A percentile compares a stretch with the other conserved stretches of the same genome.
phyloP scores from a whole-genome alignment of 148 eudicot species.

The Hydrangea macrophylla region DNA sequence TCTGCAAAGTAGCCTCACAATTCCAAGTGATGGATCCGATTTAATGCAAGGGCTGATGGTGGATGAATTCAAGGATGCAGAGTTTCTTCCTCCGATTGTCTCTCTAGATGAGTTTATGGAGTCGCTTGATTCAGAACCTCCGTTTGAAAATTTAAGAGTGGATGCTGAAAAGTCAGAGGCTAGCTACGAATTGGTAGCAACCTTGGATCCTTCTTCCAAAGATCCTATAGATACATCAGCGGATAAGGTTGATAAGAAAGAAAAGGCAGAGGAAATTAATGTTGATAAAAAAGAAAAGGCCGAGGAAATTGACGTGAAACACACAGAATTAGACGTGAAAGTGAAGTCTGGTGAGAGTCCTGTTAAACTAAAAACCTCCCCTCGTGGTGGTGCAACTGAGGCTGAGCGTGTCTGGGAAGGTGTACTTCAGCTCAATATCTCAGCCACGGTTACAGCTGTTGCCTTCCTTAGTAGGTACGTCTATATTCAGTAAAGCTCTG shows the following conservation, averaged over 20 bases:
- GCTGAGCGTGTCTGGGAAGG: slow-evolving; percentile 76
- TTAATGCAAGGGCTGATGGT: slow-evolving; percentile 85
- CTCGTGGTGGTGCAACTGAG: slow-evolving; percentile 23
- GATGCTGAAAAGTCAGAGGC: slow-evolving; percentile 37
- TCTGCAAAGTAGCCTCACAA: slow-evolving; percentile 50
- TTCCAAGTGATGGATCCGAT: slow-evolving; percentile 82
- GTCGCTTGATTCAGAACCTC: slow-evolving; percentile 89
- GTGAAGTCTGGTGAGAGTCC: slow-evolving; percentile 27
- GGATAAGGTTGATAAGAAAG: slow-evolving; percentile 28
- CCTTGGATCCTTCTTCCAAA: slow-evolving; percentile 33
- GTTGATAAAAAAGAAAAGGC: slow-evolving; percentile 16
- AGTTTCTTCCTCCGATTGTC: slow-evolving; percentile 80
- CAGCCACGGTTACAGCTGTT: slow-evolving; percentile 52
- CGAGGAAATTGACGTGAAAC: slow-evolving; percentile 23
- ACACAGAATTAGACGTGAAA: slow-evolving; percentile 22
- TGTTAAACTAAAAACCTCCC: slow-evolving; percentile 21
- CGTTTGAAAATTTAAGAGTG: slow-evolving; percentile 62
- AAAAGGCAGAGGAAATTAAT: no score
- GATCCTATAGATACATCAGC: slow-evolving; percentile 18
- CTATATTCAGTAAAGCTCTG: not conserved
- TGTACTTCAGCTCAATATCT: slow-evolving; percentile 56
- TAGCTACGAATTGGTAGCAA: slow-evolving; percentile 9
- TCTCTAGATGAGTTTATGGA: slow-evolving; percentile 96
- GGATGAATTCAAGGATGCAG: slow-evolving; percentile 75
- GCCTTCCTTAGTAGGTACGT: slow-evolving; percentile 68